Conservation (phyloP, 495 filamentous ascomycete genomes). For the Penicillium canescens region DNA sequence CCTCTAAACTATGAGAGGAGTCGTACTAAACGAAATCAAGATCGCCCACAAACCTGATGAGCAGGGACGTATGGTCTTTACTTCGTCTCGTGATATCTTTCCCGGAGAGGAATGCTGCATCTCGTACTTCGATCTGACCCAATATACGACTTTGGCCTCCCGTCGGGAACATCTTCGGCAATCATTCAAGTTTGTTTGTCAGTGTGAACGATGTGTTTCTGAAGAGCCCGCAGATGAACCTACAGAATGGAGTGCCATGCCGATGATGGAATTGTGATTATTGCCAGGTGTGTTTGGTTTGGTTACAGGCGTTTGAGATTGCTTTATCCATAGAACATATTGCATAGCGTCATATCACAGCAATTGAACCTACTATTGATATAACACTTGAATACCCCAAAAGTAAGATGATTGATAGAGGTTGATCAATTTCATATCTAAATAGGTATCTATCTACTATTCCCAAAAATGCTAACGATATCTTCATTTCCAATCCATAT, state of each 20-base stretch:
- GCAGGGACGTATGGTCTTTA: conserved; percentile 39
- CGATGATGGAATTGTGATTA: conserved; percentile 16
- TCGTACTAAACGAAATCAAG: conserved; percentile 15
- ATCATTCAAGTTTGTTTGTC: conserved; percentile 36
- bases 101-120: conserved; percentile 43
- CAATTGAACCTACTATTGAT: not conserved
- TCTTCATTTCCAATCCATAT: not conserved
- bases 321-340: not conserved
- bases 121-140: conserved; percentile 39
- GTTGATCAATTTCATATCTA: not conserved
- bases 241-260: conserved; percentile 16
- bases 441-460: not conserved
- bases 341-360: conserved; percentile 1
- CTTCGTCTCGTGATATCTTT: conserved; percentile 32
- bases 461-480: not conserved
- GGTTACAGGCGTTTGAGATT: not conserved
- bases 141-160: conserved; percentile 18
- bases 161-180: conserved; percentile 31
- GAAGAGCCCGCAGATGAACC: conserved; percentile 22
- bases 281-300: not conserved
- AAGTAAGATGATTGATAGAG: not conserved
- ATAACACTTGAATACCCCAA: not conserved
- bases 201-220: conserved; percentile 30
- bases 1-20: not conserved
- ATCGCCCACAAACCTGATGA: conserved; percentile 39